Conservation (phyloP, 306 rosid species). For the Vigna unguiculata region DNA sequence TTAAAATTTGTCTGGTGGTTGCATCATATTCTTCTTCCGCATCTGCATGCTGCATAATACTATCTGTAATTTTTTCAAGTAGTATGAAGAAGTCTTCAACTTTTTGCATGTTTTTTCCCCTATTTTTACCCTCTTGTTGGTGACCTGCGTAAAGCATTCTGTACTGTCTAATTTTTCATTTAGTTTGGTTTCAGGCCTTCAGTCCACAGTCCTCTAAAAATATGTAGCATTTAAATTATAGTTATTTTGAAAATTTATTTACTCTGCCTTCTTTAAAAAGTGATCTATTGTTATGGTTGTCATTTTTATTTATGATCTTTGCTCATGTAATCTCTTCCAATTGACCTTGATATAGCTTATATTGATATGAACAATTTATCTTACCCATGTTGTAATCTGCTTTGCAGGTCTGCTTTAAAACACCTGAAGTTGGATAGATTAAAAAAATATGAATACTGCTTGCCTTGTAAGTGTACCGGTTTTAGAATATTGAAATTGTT, state of each 20-base stretch:
- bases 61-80: neutral
- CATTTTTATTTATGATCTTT: slow-evolving; percentile 15
- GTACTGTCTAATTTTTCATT: neutral
- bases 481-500: slow-evolving; percentile 15
- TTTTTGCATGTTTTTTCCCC: neutral
- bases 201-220: neutral
- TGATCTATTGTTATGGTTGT: slow-evolving; percentile 17
- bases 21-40: neutral
- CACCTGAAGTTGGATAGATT: slow-evolving; percentile 84
- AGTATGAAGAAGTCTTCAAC: neutral
- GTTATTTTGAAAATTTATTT: neutral
- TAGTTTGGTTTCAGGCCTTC: neutral
- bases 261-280: neutral
- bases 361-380: slow-evolving; percentile 10
- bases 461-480: slow-evolving; percentile 74
- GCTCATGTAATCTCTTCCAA: neutral
- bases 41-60: neutral
- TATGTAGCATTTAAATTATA: neutral
- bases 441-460: slow-evolving; percentile 87
- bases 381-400: slow-evolving; percentile 34
- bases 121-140: neutral
- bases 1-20: slow-evolving; percentile 4
- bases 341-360: slow-evolving; percentile 2
- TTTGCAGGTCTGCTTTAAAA: slow-evolving; percentile 78
- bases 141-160: slow-evolving; percentile 8